Base-by-base conservation (phyloP, 129 eudicot genomes). In the Lactuca saligna region DNA sequence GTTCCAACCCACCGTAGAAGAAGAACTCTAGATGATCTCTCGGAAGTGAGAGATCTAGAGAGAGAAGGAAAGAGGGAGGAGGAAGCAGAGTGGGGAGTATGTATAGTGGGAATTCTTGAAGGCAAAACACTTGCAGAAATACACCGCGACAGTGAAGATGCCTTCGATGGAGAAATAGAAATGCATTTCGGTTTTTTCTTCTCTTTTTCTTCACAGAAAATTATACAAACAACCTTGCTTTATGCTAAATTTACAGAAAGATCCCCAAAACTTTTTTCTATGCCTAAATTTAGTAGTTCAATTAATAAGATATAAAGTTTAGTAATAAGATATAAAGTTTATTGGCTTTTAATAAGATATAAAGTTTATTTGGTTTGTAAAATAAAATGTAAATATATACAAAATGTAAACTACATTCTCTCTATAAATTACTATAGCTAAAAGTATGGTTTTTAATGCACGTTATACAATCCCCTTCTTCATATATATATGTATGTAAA, bases 31-130 rank as follows among this genome's bases (percentile, higher is more conserved):
- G 65, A 16, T 44, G 55, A 55, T 69, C 74, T 56, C 65, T 56
- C 65, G 44, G 6, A 42, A 57, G 53, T n/a, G 74, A 69, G 66
- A 74, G 79, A 84, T 80, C 85, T 73, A 77, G 82, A 79, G 79
- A 71, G 84, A 76, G 85, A 68, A 35, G 57, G 46, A 61, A 7
- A 57, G 84, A 74, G 75, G 38, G 76, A 56, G 41, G 79, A 70
- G 78, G 56, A 79, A 68, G 84, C 61, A 53, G 63, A 25, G 35
- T 16, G 10, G 51, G 55, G 61, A 67, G 72, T 67, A 53, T 67
- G 62, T 33, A 68, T 37, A 68, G 67, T 70, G 75, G 65, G 25
- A 42, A 57, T 16, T 60, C 33, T 42, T 41, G 54, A 57, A 69
- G 74, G 73, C 63, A 20, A 54, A 54, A 46, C 75, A 71, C 68